phyloP scores from a whole-genome alignment of 768 basidiomycete species.

The Boletus vinaceobasis region DNA sequence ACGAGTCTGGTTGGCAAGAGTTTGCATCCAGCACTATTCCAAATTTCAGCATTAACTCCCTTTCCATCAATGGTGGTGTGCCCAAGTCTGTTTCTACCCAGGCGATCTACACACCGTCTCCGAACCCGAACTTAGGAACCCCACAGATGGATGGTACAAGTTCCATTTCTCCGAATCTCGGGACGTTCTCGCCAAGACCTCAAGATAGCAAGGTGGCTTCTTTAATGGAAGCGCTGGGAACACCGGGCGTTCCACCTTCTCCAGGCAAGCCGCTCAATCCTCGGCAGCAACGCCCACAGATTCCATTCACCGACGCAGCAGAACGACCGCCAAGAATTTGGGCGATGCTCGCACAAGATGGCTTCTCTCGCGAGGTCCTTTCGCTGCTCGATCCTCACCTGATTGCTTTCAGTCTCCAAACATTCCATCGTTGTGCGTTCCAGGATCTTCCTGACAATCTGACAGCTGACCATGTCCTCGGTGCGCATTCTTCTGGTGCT shows the following conservation, averaged over 20 bases:
- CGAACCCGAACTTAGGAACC: constrained; percentile 34
- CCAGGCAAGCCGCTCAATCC: constrained; percentile 24
- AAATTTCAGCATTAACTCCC: constrained; percentile 26
- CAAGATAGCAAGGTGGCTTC: constrained; percentile 41
- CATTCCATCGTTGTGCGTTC: constrained; percentile 56
- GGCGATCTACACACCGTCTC: constrained; percentile 51
- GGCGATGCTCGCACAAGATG: constrained; percentile 56
- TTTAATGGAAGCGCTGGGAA: constrained; percentile 44
- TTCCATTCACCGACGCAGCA: constrained; percentile 17
- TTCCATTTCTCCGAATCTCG: constrained; percentile 41
- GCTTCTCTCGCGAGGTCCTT: constrained; percentile 65
- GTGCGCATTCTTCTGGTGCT: constrained; percentile 20
- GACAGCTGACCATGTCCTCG: constrained; percentile 43
- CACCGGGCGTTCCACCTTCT: constrained; percentile 10
- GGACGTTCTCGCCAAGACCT: constrained; percentile 54
- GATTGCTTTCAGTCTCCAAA: constrained; percentile 59
- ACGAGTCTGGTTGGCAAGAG: constrained; percentile 53
- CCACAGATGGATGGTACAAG: constrained; percentile 14
- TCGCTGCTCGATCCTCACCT: constrained; percentile 58
- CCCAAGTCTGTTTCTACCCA: constrained; percentile 49
- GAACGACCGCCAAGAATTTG: constrained; percentile 41
- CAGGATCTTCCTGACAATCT: constrained; percentile 53
- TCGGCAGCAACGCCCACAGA: constrained; percentile 24
- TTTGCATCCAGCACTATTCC: constrained; percentile 55
- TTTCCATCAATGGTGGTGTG: constrained; percentile 32